Evolutionary conservation across 2,329 filamentous ascomycete genomes (phyloP), one percentile per base, ranked within the genome.

Genomic region (Boeremia lycopersici): DNA sequence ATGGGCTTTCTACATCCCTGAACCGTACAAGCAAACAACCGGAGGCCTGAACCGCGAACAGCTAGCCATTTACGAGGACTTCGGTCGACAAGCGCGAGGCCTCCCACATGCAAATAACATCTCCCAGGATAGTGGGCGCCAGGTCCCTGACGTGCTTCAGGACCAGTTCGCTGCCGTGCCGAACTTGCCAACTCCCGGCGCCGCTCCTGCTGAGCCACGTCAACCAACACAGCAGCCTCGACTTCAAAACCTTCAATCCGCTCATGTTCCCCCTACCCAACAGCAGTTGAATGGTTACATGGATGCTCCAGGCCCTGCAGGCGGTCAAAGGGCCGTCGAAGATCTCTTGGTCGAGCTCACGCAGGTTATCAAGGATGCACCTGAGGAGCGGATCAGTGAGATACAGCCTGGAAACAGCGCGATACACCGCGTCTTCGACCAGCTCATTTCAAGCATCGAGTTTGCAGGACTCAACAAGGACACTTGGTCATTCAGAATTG

Each of bases 11-110:
- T 93, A 92, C 36, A 96, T 99, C 59, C 93, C 93, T 0, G 90
- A 95, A 63, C 95, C 95, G 0, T 99, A 91, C 78, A 92, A 95
- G 68, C 85, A 97, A 63, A 88, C 89, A 33, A 88, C 91, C 11
- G 84, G 84, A 46, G 93, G 93, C 4, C 79, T 99, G 46, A 98
- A 96, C 69, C 83, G 89, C 23, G 91, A 97, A 67, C 95, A 99
- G 69, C 86, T 98, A 79, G 90, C 90, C 10, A 96, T 99, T 25
- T 99, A 99, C 69, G 93, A 98, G 69, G 93, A 98, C 60, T 99
- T 99, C 74, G 91, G 91, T 9, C 84, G 92, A 51, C 91, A 96
- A 71, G 88, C 91, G 26, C 88, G 91, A 51, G 84, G 83, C n/a
- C 76, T 83, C 36, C 81, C 70, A 63, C 86, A 77, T 71, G 81